These are phyloP conservation scores for Phytophthora pisi DNA, from an alignment of 352 stramenopile genomes.

Conservation along the genomic window DNA sequence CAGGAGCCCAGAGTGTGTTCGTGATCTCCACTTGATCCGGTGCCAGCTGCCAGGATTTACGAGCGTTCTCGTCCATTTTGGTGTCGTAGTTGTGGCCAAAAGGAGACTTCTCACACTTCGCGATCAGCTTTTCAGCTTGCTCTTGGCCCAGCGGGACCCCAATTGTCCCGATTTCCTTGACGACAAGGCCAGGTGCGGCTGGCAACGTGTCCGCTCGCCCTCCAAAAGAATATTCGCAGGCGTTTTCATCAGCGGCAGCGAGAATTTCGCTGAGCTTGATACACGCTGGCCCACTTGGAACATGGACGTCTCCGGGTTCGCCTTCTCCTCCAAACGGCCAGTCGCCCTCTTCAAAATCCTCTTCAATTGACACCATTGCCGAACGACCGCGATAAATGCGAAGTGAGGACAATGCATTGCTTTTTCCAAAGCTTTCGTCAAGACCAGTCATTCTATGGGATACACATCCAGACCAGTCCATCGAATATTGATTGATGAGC, in stretches of 20 bases:
- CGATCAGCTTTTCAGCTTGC: conserved; percentile 19
- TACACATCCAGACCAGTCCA: too few species aligned
- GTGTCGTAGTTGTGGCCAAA: conserved; percentile 20
- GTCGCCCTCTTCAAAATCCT: conserved; percentile 3
- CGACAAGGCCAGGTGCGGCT: neutral
- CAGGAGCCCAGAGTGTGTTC: conserved; percentile 6
- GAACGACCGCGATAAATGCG: neutral
- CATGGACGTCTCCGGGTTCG: neutral
- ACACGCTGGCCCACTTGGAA: conserved; percentile 7
- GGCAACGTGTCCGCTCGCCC: conserved; percentile 15
- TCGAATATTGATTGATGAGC: too few species aligned
- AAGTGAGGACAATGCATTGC: neutral
- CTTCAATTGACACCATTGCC: conserved; percentile 3
- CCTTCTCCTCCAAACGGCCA: conserved; percentile 21
- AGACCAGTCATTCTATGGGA: neutral
- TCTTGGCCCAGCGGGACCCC: neutral
- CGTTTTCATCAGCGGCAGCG: conserved; percentile 7
- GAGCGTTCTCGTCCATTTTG: conserved; percentile 12
- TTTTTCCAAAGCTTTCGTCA: neutral
- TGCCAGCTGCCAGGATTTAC: conserved; percentile 20
- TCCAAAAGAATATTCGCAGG: conserved; percentile 24
- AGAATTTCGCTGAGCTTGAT: conserved; percentile 15
- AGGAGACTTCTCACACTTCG: conserved; percentile 17
- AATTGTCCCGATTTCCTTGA: conserved; percentile 15
- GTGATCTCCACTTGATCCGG: conserved; percentile 16